phyloP scores from a whole-genome alignment of 495 filamentous ascomycete species.

The Aspergillus asperescens region DNA sequence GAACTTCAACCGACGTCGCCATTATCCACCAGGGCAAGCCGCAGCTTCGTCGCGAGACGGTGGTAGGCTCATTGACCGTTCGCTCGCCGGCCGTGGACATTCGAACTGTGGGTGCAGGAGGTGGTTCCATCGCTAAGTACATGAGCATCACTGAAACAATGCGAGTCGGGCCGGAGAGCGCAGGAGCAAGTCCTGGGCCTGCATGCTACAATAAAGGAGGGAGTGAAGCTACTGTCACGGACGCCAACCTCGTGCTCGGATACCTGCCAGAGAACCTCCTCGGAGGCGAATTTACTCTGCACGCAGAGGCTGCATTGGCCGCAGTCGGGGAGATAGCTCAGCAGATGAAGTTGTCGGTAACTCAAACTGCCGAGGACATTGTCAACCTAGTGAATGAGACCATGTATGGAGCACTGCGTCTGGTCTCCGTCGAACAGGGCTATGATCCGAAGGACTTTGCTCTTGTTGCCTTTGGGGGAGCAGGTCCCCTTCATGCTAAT shows the following conservation, averaged over 20 bases:
- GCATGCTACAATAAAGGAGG: conserved; percentile 47
- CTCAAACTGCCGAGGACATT: conserved; percentile 44
- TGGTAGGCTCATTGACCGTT: conserved; percentile 42
- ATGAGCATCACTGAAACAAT: conserved; percentile 44
- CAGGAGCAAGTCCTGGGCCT: conserved; percentile 43
- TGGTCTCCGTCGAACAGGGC: conserved; percentile 49
- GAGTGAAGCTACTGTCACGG: conserved; percentile 42
- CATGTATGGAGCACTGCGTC: conserved; percentile 47
- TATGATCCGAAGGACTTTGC: conserved; percentile 50
- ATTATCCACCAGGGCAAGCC: conserved; percentile 43
- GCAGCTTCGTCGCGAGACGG: conserved; percentile 44
- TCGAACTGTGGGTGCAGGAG: conserved; percentile 46
- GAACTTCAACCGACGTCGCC: conserved; percentile 46
- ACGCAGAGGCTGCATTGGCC: conserved; percentile 30
- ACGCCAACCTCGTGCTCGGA: conserved; percentile 46
- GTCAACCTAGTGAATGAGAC: conserved; percentile 47
- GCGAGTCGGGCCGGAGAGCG: conserved; percentile 47
- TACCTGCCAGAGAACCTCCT: conserved; percentile 43
- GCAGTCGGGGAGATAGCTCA: conserved; percentile 40
- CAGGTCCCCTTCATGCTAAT: conserved; percentile 47
- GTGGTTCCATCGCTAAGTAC: conserved; percentile 44
- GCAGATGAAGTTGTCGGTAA: conserved; percentile 38
- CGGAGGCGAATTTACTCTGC: conserved; percentile 42
- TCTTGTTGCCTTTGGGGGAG: conserved; percentile 48
- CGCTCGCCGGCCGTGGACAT: conserved; percentile 46